Base-by-base conservation (phyloP, 306 rosid species). In the Vigna angularis region DNA sequence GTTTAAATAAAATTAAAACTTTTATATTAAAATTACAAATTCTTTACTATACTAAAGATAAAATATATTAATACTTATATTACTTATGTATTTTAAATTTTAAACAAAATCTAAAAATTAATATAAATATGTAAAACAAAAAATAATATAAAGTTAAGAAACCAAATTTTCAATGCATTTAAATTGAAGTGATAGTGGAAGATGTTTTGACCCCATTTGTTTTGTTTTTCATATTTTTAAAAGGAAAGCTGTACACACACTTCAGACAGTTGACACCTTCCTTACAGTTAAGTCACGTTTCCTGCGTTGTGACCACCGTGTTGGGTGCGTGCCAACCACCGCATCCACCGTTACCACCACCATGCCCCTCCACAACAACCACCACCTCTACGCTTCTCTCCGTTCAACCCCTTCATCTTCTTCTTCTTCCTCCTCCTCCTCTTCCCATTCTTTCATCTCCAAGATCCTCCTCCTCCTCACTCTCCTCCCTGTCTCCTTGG, bases 381-480 rank as follows among this genome's bases (percentile, higher is more conserved):
- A 84, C 83, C 91, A 87, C 69, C 89, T 90, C 75, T 90, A 92
- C 57, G 74, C 81, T 3, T 84, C 95, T 5, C 91, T 92, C 76
- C 98, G 98, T 62, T 34, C 85, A 63, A 15, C 83, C 50, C 80
- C 77, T 6, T 51, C 85, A 0, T 72, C 93, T 2, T 73, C 89
- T 0, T 79, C 9, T 44, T 75, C 78, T 3, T 84, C 91, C 3
- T 81, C 92, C 3, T 81, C 92, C 5, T 68, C 74, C 7, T 84
- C 91, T 2, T 81, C 92, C 10, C 74, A 81, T 7, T 81, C 97
- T 3, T 89, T 87, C 74, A 58, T 85, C 44, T 88, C 97, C 5
- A 94, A 85, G 88, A 83, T 94, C 70, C 87, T 94, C 48, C 89
- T 93, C 57, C 96, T 93, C 66, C 96, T 95, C 38, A 93, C 98